Percentiles rank a stretch among this genome's conserved stretches.
phyloP scores from a whole-genome alignment of 2,329 filamentous ascomycete genomes.

The Diaporthe sp. region DNA sequence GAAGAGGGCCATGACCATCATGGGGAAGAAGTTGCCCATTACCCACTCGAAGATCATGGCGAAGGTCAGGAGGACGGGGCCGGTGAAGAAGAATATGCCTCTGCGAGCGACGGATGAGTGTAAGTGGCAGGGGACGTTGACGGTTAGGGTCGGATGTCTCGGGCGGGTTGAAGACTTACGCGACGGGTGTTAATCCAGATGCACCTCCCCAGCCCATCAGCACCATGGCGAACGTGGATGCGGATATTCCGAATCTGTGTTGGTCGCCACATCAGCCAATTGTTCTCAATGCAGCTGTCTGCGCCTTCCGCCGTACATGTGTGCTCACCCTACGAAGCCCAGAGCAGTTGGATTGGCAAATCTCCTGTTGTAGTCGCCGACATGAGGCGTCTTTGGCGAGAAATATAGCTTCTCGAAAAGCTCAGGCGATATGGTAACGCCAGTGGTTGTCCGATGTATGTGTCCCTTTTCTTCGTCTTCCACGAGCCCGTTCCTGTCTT shows the following conservation, averaged over 20 bases:
- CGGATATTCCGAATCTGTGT: slow-evolving; percentile 49
- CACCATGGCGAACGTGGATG: slow-evolving; percentile 49
- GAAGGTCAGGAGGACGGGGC: slow-evolving; percentile 58
- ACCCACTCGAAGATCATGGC: slow-evolving; percentile 64
- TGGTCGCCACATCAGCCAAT: background rate
- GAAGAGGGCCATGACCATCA: slow-evolving; percentile 64
- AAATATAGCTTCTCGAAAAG: slow-evolving; percentile 54
- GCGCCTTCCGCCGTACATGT: background rate
- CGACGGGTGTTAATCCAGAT: slow-evolving; percentile 45
- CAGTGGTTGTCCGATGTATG: slow-evolving; percentile 45
- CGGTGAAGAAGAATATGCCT: slow-evolving; percentile 52
- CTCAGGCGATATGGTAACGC: slow-evolving; percentile 51
- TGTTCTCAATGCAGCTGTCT: background rate
- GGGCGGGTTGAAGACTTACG: slow-evolving; percentile 39
- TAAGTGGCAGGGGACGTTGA: too few species aligned
- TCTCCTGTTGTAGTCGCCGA: slow-evolving; percentile 48
- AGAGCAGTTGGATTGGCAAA: slow-evolving; percentile 51
- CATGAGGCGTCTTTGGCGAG: slow-evolving; percentile 48
- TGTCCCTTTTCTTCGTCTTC: slow-evolving; percentile 47
- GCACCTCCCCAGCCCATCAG: slow-evolving; percentile 52
- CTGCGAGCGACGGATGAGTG: slow-evolving; percentile 33
- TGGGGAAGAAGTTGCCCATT: slow-evolving; percentile 61
- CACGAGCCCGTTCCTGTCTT: background rate
- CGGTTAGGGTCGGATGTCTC: too few species aligned
- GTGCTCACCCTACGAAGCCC: slow-evolving; percentile 48